Conservation (phyloP, 1,139 yeast genomes). For the Geotrichum histeridarum region DNA sequence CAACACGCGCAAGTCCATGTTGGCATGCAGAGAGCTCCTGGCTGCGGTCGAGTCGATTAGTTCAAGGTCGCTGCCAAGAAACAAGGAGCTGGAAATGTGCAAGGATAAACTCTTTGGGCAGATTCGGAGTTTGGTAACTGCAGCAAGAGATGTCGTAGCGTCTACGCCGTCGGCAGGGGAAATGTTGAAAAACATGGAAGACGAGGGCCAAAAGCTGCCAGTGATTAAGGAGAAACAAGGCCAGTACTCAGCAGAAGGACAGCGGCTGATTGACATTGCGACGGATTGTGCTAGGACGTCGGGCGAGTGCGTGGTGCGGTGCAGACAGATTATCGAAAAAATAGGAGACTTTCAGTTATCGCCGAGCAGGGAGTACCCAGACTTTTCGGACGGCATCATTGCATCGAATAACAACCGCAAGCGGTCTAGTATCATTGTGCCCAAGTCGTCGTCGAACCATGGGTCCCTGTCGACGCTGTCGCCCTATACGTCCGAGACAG, state of each 20-base stretch:
- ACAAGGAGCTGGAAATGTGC: constrained; percentile 34
- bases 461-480: not conserved
- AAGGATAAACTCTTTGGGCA: constrained; percentile 38
- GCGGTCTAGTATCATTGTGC: constrained; percentile 7
- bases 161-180: constrained; percentile 15
- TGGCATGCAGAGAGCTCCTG: constrained; percentile 41
- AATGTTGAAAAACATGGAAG: constrained; percentile 14
- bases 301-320: constrained; percentile 42
- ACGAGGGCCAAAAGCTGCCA: constrained; percentile 15
- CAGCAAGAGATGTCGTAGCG: constrained; percentile 26
- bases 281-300: constrained; percentile 36
- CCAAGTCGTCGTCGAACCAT: constrained; percentile 2
- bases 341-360: constrained; percentile 72
- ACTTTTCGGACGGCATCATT: constrained; percentile 63
- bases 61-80: constrained; percentile 29
- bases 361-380: constrained; percentile 64
- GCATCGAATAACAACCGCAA: constrained; percentile 18
- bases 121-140: constrained; percentile 33
- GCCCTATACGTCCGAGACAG: not conserved
- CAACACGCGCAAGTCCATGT: constrained; percentile 40
- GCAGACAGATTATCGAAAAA: constrained; percentile 46
- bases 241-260: constrained; percentile 9
- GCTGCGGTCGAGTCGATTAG: constrained; percentile 38
- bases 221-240: not conserved
- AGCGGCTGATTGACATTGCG: constrained; percentile 26